Evolutionary conservation across 1,284 basidiomycete genomes (phyloP).

Genomic region (Moniliella sp.): DNA sequence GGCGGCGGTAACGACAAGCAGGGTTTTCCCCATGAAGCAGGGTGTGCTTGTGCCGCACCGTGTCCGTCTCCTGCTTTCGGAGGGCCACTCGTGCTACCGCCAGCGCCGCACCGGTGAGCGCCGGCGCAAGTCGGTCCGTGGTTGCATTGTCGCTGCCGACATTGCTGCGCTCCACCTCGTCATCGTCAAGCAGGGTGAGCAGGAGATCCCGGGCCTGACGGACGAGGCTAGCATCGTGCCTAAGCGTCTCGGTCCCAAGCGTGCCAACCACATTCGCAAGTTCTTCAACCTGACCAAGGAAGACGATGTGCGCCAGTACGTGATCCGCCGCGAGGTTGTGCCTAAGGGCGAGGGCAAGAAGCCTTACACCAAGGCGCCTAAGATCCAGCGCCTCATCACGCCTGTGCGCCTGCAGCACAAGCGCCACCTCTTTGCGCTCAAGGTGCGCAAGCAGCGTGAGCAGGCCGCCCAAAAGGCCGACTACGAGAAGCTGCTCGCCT

Average conservation of each 20-base stretch:
- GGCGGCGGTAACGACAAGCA: slow-evolving; percentile 77
- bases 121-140: slow-evolving; percentile 93
- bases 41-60: slow-evolving; percentile 85
- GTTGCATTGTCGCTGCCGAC: slow-evolving; percentile 82
- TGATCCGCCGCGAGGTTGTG: slow-evolving; percentile 61
- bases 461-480: slow-evolving; percentile 88
- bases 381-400: slow-evolving; percentile 50
- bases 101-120: slow-evolving; percentile 77
- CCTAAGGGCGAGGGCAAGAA: slow-evolving; percentile 82
- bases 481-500: slow-evolving; percentile 52
- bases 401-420: slow-evolving; percentile 85
- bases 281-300: slow-evolving; percentile 98
- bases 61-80: slow-evolving; percentile 75
- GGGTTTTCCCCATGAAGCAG: slow-evolving; percentile 88
- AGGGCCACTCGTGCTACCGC: slow-evolving; percentile 95
- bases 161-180: slow-evolving; percentile 83
- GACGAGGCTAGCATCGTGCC: slow-evolving; percentile 58
- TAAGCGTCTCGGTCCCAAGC: slow-evolving; percentile 79
- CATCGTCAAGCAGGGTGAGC: slow-evolving; percentile 87
- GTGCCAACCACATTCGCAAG: slow-evolving; percentile 50
- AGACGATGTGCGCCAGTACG: slow-evolving; percentile 88
- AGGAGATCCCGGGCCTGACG: slow-evolving; percentile 74
- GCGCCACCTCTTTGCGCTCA: slow-evolving; percentile 72
- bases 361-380: slow-evolving; percentile 90
- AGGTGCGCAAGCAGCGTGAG: slow-evolving; percentile 64